Evolutionary conservation across 352 stramenopile species (phyloP), one percentile per base, ranked within the genome.

Genomic region (Plasmopara halstedii): DNA sequence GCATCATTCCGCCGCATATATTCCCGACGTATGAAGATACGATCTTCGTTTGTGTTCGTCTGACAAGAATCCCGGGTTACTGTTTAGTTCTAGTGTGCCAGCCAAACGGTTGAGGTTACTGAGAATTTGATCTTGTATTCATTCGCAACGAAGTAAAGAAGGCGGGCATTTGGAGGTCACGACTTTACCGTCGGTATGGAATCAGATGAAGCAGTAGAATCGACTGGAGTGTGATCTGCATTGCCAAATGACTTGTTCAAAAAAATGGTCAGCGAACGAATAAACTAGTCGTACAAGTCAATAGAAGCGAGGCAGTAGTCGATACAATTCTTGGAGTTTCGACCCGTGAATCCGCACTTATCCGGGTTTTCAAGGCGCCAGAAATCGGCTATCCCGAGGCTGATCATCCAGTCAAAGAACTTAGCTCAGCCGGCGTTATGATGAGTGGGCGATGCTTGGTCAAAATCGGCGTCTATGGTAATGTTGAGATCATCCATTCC

Each of bases 11-110:
- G 3, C 19, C 35, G 9, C 13, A 26, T 1, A 18, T 39, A 52
- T 45, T 52, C 23, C 39, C 45, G 2, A 7, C 35, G n/a, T 4
- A 52, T 8, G 13, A 25, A 52, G 0, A 52, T 52, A 4, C 25
- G 23, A 23, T 3, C 35, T 36, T 0, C 35, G 8, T 10, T 52
- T 52, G 21, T 52, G 45, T 19, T 45, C 45, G 29, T 52, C 36
- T 7, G 45, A 17, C 2, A 52, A 13, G 21, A 17, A 52, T 8
- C 45, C 45, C 2, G 26, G 45, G 14, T 45, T 45, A 2, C 3
- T 6, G 2, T 2, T 2, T 10, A 10, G 25, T 6, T 29, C 25
- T 6, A 29, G 3, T 2, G 3, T 2, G 7, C 6, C 1, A 11
- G 25, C 25, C 1, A 29, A 10, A 29, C 25, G 25, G 6, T 29